Percentiles rank a stretch among this genome's conserved stretches.
Evolutionary conservation across 768 basidiomycete genomes (phyloP).

Genomic region (Rubroboletus pulcherrimus): DNA sequence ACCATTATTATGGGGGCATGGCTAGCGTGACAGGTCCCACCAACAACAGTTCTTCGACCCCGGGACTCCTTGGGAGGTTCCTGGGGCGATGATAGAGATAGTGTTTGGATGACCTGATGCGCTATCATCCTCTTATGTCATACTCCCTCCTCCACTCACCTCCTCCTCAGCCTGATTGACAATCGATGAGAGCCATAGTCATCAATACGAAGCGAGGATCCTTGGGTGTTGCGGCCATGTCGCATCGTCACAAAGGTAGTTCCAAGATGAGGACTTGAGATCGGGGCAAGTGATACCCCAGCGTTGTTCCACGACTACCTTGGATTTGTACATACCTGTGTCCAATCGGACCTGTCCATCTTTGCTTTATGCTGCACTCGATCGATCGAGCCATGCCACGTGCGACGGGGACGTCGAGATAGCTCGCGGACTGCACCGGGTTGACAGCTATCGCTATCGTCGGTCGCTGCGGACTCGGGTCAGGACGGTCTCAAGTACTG

Average conservation of each 20-base stretch:
- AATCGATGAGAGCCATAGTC: background rate
- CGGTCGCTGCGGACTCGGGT: no score
- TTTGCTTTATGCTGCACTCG: no score
- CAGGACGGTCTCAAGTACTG: no score
- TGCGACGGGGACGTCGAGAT: no score
- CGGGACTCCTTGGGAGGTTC: slow-evolving; percentile 22
- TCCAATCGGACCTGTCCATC: no score
- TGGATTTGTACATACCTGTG: background rate
- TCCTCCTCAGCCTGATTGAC: background rate
- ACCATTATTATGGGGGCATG: background rate
- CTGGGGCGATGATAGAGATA: slow-evolving; percentile 17
- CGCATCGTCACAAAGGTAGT: background rate
- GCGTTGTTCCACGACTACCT: background rate
- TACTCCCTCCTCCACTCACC: background rate
- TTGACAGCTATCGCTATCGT: no score
- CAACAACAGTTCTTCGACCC: background rate
- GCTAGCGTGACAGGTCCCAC: background rate
- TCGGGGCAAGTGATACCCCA: background rate
- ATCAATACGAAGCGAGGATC: background rate
- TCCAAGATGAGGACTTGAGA: background rate
- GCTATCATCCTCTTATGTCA: background rate
- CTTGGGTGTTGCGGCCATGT: background rate
- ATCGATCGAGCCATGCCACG: no score
- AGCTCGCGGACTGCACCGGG: no score
- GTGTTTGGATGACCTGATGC: background rate